Base-by-base conservation (phyloP, 2,329 filamentous ascomycete species). In the Rachicladosporium sp. region DNA sequence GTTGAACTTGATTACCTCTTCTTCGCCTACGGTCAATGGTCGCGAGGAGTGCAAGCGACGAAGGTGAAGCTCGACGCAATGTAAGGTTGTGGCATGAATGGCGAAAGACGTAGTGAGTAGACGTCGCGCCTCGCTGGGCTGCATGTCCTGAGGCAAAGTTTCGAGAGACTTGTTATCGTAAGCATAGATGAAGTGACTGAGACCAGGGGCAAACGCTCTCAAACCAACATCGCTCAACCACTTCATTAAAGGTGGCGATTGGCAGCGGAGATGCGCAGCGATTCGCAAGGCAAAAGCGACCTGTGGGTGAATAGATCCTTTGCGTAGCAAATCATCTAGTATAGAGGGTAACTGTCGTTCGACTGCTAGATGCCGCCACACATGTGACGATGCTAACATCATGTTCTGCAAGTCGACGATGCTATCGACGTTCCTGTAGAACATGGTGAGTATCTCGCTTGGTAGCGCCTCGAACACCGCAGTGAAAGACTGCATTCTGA, bases 371-470 rank as follows among this genome's bases (percentile, higher is more conserved):
- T 36, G 35, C 21, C 23, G 21, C 35, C 35, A 36, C n/a, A 36
- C 35, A 36, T 29, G 35, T 12, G 35, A 19, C 29, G 35, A 36
- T 36, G 35, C 27, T 31, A 30, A 21, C 35, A 36, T 30, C 21
- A 36, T 10, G 13, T 36, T 29, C 11, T 36, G 35, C 35, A 36
- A 19, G 10, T 36, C 35, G 27, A 36, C 29, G 10, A 31, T 31
- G 35, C 23, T 36, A 12, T 36, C 35, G 27, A 36, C 1, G 12
- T 36, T 36, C 10, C 27, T 5, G 27, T 31, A 36, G 35, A 36
- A 10, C 35, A 36, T 36, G 12, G 27, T 36, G 13, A 36, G 35
- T 31, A 31, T 36, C 35, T 36, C 35, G 27, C 27, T 36, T 36
- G 35, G 35, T n/a, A 36, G 27, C 31, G 27, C 23, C 35, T 30